Percentiles rank a stretch among this genome's conserved stretches.
Evolutionary conservation across 129 eudicot species (phyloP).

Genomic region (Apium graveolens): DNA sequence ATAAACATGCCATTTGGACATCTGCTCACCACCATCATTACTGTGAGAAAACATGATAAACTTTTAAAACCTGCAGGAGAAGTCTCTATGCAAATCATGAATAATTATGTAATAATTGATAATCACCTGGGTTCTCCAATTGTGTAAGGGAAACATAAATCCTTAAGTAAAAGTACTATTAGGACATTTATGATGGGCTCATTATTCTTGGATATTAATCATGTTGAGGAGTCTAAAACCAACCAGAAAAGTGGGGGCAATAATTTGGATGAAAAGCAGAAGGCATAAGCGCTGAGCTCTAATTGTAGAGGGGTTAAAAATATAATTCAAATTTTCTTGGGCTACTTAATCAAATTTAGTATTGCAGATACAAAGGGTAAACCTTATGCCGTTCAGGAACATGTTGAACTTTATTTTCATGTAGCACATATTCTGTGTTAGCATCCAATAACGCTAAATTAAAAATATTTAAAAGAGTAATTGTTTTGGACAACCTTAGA

Average conservation of each 20-base stretch:
- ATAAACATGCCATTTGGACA: conserved; percentile 75
- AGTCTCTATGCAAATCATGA: not conserved
- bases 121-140: not conserved
- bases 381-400: not conserved
- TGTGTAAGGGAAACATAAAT: not conserved
- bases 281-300: not conserved
- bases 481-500: not conserved
- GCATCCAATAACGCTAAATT: not conserved
- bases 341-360: not conserved
- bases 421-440: not conserved
- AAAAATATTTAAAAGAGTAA: not conserved
- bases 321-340: not conserved
- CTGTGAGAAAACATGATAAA: conserved; percentile 26
- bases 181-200: not conserved
- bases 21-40: conserved; percentile 40
- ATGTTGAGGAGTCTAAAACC: not conserved
- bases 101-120: not conserved
- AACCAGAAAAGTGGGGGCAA: not conserved
- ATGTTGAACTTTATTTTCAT: not conserved
- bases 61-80: not conserved
- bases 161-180: not conserved
- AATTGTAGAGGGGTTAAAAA: not conserved
- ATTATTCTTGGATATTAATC: not conserved
- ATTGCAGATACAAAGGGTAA: not conserved
- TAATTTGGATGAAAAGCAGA: not conserved